Evolutionary conservation across 352 stramenopile species (phyloP).

Genomic region (Pythium dissimile): DNA sequence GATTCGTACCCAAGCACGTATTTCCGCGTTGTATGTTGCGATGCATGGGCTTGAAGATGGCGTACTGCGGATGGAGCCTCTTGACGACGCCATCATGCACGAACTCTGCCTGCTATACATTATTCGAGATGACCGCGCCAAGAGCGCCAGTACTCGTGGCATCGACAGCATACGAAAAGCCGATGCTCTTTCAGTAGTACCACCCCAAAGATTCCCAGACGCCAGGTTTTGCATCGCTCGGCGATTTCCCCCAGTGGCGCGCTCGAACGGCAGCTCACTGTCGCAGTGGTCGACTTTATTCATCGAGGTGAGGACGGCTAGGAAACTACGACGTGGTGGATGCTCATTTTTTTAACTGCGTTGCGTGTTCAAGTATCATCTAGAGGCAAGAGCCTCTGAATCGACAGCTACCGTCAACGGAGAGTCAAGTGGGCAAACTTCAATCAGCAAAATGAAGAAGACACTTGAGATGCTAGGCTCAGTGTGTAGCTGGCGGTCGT

Average conservation of each 20-base stretch:
- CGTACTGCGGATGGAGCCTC: neutral
- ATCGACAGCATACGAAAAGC: neutral
- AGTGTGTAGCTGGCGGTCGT: slow-evolving; percentile 15
- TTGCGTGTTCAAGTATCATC: slow-evolving; percentile 4
- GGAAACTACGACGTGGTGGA: neutral
- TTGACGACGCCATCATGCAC: neutral
- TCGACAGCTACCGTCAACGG: neutral
- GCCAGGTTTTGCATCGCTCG: neutral
- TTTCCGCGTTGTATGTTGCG: slow-evolving; percentile 3
- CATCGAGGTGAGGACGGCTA: slow-evolving; percentile 1
- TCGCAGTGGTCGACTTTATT: neutral
- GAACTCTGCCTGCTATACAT: slow-evolving; percentile 15
- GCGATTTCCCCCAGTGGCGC: neutral
- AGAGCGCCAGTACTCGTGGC: neutral
- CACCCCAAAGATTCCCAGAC: neutral
- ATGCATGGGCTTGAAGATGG: neutral
- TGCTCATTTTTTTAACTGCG: neutral
- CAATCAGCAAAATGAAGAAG: neutral
- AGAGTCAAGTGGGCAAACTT: neutral
- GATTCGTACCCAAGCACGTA: neutral
- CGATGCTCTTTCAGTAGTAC: slow-evolving; percentile 7
- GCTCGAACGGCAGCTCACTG: neutral
- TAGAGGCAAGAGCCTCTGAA: neutral
- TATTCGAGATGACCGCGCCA: neutral
- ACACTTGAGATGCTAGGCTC: neutral